Conservation (phyloP, 2,329 filamentous ascomycete genomes). For the Teratosphaeria epicoccoides region DNA sequence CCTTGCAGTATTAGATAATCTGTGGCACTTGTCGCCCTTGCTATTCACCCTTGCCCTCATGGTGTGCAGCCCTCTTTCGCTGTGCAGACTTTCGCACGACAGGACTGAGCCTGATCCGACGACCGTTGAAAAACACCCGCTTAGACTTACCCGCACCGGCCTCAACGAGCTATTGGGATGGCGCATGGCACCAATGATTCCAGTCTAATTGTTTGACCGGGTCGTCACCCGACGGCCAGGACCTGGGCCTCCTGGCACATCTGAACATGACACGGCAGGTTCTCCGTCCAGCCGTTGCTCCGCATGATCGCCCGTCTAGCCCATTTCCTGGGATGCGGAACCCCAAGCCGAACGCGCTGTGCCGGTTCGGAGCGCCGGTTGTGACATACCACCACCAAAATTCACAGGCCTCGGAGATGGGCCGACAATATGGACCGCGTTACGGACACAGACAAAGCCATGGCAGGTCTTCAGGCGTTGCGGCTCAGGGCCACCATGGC, state of each 20-base stretch:
- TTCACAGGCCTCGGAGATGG: constrained; percentile 10
- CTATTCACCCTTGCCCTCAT: neutral
- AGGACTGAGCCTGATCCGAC: neutral
- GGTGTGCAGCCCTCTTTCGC: neutral
- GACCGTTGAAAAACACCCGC: neutral
- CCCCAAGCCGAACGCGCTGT: constrained; percentile 4
- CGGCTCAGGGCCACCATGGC: constrained; percentile 8
- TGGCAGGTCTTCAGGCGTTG: constrained; percentile 6
- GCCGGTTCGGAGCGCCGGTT: constrained; percentile 13
- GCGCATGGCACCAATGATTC: neutral
- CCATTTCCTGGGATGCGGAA: neutral
- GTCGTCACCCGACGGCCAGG: neutral
- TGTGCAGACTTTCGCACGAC: neutral
- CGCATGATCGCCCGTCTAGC: constrained; percentile 6
- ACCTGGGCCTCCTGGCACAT: neutral
- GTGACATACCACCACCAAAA: constrained; percentile 14
- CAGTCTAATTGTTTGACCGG: neutral
- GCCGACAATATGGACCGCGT: constrained; percentile 6
- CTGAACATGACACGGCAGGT: neutral
- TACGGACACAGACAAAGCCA: constrained; percentile 10
- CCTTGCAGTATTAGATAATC: constrained; percentile 3
- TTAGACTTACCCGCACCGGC: neutral
- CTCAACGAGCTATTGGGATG: constrained; percentile 2
- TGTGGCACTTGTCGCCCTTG: neutral
- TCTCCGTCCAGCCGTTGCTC: constrained; percentile 1